Base-by-base conservation (phyloP, 768 basidiomycete genomes). In the Hydnum rufescens region DNA sequence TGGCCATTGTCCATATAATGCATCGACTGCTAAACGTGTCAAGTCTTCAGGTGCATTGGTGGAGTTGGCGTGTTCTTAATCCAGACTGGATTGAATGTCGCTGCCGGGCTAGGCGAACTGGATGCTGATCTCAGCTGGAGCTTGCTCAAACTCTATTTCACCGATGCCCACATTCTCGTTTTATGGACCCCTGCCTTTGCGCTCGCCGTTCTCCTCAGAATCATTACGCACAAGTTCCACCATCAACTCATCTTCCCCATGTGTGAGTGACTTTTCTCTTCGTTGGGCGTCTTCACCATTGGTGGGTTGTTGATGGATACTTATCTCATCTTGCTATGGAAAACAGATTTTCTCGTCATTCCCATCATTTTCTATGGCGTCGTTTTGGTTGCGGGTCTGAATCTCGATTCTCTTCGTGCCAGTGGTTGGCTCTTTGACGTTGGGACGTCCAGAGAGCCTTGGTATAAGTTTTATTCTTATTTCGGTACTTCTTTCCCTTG, bases 61-160 rank as follows among this genome's bases (percentile, higher is more conserved):
- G 92, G 93, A n/a, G 87, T 97, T 30, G 93, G 93, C 16, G 76
- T 80, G 5, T 99, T 97, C 65, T 70, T 99, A 44, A 76, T 96
- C 39, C 71, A 82, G 59, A 96, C 92, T 0, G 90, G 88, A 8
- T 69, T 97, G 30, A 81, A 88, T 5, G 87, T 95, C 31, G 78
- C 81, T 60, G 78, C 87, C 29, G 78, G 85, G 4, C 71, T 96
- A 54, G 68, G 69, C 50, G 72, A 78, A 39, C 87, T 88, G 36
- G 78, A 81, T 5, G 78, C 92, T 58, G 69, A 73, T 5, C 74
- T 82, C 54, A 75, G 76, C 19, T 69, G 77, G 64, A 70, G 69
- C 5, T 79, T 79, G 0, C 61, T 93, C 52, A 74, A 71, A 53
- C 71, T 75, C 54, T 77, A 93, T 65, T 81, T 83, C 57, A 61